Evolutionary conservation across 2,329 filamentous ascomycete species (phyloP).

Genomic region (Colletotrichum sp.): DNA sequence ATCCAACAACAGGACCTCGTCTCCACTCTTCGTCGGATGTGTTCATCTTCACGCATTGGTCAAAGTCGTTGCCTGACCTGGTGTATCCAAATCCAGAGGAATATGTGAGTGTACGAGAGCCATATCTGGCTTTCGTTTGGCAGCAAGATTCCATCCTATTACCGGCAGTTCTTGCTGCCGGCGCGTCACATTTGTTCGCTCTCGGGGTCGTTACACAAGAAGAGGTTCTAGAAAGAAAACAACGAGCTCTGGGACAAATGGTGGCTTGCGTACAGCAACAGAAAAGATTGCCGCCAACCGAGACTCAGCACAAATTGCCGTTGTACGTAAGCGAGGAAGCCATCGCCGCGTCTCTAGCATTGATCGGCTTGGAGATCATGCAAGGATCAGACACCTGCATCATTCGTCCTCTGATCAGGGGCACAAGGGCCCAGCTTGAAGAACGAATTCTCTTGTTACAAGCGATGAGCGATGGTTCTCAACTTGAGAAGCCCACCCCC

Average conservation of each 20-base stretch:
- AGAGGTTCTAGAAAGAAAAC: conserved; percentile 9
- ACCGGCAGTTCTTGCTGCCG: background rate
- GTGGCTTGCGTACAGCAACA: background rate
- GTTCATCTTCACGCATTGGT: conserved; percentile 12
- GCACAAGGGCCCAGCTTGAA: background rate
- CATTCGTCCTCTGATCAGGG: background rate
- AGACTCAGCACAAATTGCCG: background rate
- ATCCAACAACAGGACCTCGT: background rate
- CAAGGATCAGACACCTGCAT: background rate
- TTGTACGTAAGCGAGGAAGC: background rate
- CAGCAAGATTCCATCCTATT: background rate
- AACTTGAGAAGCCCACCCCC: background rate
- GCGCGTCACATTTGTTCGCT: background rate
- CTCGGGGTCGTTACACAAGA: background rate
- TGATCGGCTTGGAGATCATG: conserved; percentile 8
- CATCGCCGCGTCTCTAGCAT: conserved; percentile 3
- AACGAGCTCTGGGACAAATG: background rate
- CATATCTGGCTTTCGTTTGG: conserved; percentile 5
- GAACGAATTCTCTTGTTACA: background rate
- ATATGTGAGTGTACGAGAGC: background rate
- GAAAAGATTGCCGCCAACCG: background rate
- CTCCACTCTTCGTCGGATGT: background rate
- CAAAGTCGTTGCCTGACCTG: background rate
- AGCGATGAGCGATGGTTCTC: background rate
- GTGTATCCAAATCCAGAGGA: conserved; percentile 5